These are phyloP conservation scores for Gigaspora rosea DNA, from an alignment of 192 early-diverging fungal genomes.

Conservation along the genomic window DNA sequence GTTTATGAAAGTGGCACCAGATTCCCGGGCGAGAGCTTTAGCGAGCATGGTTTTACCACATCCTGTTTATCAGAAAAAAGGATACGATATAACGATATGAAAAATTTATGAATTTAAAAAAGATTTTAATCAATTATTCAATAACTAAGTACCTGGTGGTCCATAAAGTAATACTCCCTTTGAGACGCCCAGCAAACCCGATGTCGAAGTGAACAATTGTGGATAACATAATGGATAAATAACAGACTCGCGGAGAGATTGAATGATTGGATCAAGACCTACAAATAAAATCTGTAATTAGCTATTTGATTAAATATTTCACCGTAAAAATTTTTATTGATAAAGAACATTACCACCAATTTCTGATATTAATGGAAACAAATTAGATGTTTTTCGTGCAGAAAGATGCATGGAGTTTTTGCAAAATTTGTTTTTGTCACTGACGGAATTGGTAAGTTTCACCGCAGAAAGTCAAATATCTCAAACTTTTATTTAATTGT, in stretches of 20 bases:
- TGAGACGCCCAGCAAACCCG: conserved; percentile 87
- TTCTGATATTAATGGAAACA: conserved; percentile 21
- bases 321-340: not conserved
- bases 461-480: too few species aligned
- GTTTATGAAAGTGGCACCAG: conserved; percentile 97
- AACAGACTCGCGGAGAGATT: conserved; percentile 89
- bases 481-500: too few species aligned
- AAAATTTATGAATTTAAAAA: conserved; percentile 14
- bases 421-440: too few species aligned
- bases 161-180: conserved; percentile 96
- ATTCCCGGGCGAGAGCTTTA: conserved; percentile 96
- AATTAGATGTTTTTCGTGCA: not conserved
- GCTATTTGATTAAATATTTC: too few species aligned
- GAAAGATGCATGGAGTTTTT: too few species aligned
- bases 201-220: conserved; percentile 81
- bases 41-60: conserved; percentile 99
- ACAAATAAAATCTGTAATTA: conserved; percentile 35
- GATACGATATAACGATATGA: not conserved
- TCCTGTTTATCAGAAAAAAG: conserved; percentile 42
- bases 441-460: too few species aligned
- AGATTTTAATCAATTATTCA: conserved; percentile 6
- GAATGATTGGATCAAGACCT: conserved; percentile 91
- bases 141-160: conserved; percentile 62
- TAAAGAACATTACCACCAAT: conserved; percentile 15
- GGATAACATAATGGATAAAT: conserved; percentile 96